phyloP scores from a whole-genome alignment of 805 yeast genomes.

The Kuraishia borneana region DNA sequence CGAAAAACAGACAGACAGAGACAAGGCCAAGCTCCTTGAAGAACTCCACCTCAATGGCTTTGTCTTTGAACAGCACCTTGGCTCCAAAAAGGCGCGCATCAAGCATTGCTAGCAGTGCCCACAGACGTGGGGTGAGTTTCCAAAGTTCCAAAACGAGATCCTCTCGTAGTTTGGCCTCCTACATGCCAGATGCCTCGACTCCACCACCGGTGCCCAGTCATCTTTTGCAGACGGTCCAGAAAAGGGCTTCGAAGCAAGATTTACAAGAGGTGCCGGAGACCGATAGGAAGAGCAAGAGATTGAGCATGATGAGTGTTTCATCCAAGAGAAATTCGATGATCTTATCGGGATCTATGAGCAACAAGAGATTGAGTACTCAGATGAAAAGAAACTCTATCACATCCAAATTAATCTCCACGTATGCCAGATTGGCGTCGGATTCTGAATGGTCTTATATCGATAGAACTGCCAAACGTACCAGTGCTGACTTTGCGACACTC shows the following conservation, averaged over 20 bases:
- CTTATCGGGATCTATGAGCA: constrained; percentile 7
- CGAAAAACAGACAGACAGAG: background rate
- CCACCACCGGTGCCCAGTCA: constrained; percentile 8
- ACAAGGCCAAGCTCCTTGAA: constrained; percentile 1
- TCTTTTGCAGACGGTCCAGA: constrained; percentile 4
- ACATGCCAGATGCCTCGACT: background rate
- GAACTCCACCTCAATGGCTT: constrained; percentile 9
- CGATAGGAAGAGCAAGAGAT: constrained; percentile 4
- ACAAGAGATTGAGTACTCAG: constrained; percentile 15
- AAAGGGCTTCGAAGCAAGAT: constrained; percentile 6
- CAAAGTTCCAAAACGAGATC: constrained; percentile 18
- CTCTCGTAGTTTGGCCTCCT: constrained; percentile 10
- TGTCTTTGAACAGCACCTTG: constrained; percentile 8
- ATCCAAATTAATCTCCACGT: constrained; percentile 56
- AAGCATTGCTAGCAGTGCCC: constrained; percentile 30
- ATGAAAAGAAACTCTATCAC: constrained; percentile 63
- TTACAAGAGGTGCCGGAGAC: background rate
- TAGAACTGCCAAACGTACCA: constrained; percentile 63
- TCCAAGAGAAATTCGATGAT: constrained; percentile 25
- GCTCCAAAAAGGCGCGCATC: constrained; percentile 26
- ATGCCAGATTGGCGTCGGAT: constrained; percentile 57
- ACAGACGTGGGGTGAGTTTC: constrained; percentile 35
- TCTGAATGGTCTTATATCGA: constrained; percentile 62
- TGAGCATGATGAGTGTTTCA: constrained; percentile 9
- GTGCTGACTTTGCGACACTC: constrained; percentile 66